A percentile compares a stretch with the other conserved stretches of the same genome.
Conservation (phyloP, 768 basidiomycete genomes). For the Rossbeevera mucosa region DNA sequence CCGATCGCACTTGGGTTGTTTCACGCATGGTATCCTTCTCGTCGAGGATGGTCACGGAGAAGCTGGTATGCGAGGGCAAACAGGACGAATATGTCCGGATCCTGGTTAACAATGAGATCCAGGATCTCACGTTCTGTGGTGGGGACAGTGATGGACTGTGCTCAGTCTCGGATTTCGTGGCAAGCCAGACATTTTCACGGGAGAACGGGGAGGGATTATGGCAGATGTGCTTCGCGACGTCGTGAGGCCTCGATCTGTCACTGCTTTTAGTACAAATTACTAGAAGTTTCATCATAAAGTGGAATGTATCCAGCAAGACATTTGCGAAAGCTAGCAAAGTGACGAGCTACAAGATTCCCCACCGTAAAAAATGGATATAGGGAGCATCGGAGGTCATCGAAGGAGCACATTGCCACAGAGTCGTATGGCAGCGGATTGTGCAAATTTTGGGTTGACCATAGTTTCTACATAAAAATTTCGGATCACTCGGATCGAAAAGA, state of each 20-base stretch:
- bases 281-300: too few species aligned
- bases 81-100: slow-evolving; percentile 42
- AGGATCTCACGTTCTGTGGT: not conserved
- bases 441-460: too few species aligned
- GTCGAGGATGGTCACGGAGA: slow-evolving; percentile 67
- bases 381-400: too few species aligned
- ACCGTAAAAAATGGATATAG: too few species aligned
- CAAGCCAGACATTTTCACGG: not conserved
- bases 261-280: too few species aligned
- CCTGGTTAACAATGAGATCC: not conserved
- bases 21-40: slow-evolving; percentile 70
- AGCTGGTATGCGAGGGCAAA: slow-evolving; percentile 40
- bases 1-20: slow-evolving; percentile 45
- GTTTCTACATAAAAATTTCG: too few species aligned
- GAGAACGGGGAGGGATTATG: not conserved
- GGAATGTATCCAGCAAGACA: not conserved
- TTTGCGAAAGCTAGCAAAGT: too few species aligned
- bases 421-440: not conserved
- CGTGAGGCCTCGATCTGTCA: not conserved
- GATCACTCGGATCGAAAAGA: too few species aligned
- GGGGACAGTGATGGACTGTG: not conserved
- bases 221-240: not conserved
- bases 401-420: not conserved
- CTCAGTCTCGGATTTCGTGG: not conserved
- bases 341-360: too few species aligned